Conservation (phyloP, 1,284 basidiomycete species). For the Phellopilus nigrolimitatus region DNA sequence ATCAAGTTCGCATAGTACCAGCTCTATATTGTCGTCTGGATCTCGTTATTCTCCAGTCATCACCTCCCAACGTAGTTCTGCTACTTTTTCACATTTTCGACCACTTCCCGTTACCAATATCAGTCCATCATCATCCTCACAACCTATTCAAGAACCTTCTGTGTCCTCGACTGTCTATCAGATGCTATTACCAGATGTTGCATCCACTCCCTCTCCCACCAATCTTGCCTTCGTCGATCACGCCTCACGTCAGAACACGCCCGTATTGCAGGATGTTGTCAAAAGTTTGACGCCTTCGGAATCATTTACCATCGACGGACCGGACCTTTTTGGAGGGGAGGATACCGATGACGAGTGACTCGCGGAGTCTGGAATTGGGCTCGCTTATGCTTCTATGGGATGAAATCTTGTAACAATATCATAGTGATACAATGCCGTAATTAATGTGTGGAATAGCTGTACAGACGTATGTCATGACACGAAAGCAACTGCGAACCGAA, state of each 20-base stretch:
- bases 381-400: no score
- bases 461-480: neutral
- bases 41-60: no score
- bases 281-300: neutral
- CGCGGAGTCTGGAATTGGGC: neutral
- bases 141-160: neutral
- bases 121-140: neutral
- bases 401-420: neutral
- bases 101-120: neutral
- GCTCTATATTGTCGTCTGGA: no score
- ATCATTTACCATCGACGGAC: conserved; percentile 6
- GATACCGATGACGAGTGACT: conserved; percentile 12
- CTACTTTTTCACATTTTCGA: no score
- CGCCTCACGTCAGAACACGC: neutral
- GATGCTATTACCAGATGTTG: neutral
- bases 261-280: neutral
- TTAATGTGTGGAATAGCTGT: neutral
- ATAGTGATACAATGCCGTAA: conserved; percentile 9
- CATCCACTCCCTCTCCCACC: neutral
- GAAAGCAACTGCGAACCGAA: no score
- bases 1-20: no score
- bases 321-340: conserved; percentile 10
- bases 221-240: neutral
- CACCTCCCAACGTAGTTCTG: no score
- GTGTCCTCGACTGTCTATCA: neutral